phyloP scores from a whole-genome alignment of 306 rosid genomes.

The Cicer bijugum region DNA sequence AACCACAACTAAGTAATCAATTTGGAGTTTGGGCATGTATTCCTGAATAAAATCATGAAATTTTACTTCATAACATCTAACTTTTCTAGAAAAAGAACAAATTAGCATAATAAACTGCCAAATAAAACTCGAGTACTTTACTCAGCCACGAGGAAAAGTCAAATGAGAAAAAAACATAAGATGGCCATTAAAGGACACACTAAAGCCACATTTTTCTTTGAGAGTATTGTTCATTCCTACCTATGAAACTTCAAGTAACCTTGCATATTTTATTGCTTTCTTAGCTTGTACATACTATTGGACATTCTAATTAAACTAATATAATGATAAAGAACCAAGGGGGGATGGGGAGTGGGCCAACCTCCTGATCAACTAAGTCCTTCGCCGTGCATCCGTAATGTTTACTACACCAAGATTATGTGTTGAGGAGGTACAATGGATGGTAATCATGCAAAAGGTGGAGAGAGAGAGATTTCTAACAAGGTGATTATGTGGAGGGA shows the following conservation, averaged over 20 bases:
- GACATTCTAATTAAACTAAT: slow-evolving; percentile 33
- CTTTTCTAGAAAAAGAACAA: neutral
- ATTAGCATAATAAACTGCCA: neutral
- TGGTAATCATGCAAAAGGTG: slow-evolving; percentile 20
- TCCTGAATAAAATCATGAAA: slow-evolving; percentile 38
- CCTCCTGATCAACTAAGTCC: slow-evolving; percentile 10
- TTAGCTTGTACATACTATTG: slow-evolving; percentile 15
- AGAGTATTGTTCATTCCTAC: slow-evolving; percentile 35
- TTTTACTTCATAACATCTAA: slow-evolving; percentile 28
- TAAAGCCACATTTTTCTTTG: slow-evolving; percentile 17
- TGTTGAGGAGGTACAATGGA: slow-evolving; percentile 2
- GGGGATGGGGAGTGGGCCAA: neutral
- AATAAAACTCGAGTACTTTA: slow-evolving; percentile 27
- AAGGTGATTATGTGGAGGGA: slow-evolving; percentile 9
- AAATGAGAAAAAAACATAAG: neutral
- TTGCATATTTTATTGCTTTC: slow-evolving; percentile 14
- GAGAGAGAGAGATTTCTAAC: neutral
- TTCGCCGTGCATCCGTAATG: neutral
- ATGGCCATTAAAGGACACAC: slow-evolving; percentile 4
- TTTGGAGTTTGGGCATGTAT: slow-evolving; percentile 18
- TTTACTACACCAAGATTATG: slow-evolving; percentile 5
- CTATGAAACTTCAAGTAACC: slow-evolving; percentile 25
- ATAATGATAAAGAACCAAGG: neutral
- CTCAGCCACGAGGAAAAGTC: slow-evolving; percentile 11
- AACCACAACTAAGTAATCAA: slow-evolving; percentile 40